Base-by-base conservation (phyloP, 768 basidiomycete genomes). In the Gelatoporia subvermispora region DNA sequence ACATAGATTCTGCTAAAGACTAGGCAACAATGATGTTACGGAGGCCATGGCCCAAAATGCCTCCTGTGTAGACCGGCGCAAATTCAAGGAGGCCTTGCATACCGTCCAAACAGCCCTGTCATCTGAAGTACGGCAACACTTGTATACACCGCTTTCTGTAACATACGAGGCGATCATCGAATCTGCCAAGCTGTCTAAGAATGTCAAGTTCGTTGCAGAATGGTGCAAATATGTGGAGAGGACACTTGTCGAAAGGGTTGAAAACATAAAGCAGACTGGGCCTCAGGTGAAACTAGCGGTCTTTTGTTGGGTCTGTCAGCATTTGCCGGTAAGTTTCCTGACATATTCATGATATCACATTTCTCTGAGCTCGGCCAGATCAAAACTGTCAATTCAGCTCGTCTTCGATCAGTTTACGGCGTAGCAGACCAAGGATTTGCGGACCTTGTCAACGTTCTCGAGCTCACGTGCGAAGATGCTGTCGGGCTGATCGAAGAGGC, bases 41-140 rank as follows among this genome's bases (percentile, higher is more conserved):
- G 57, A 65, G 51, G 55, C 61, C 31, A 40, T 60, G 17, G 67
- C 68, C 4, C 67, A 66, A 36, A 56, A 42, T 37, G 61, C 65
- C 23, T 65, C 68, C 13, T 68, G 68, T 43, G 58, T 68, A 20
- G 48, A 53, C 11, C 58, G 63, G 4, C 61, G 58, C 44, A 45
- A 59, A 1, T 69, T 67, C 48, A 46, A 49, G 25, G 53, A 42
- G 25, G 55, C 64, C 8, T 40, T 68, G 3, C 48, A 49, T 23
- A 63, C 52, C 11, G 58, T 67, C 41, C 55, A 58, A n/a, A 24
- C 48, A 2, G 62, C 58, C 1, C 54, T 68, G 2, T 38, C 48
- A 21, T 39, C 51, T 1, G 31, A 56, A 4, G n/a, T 47, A 10
- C 34, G 43, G 2, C 22, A 25, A 4, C 42, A 51, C 11, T 39